These are phyloP conservation scores for Diplogelasinospora grovesii DNA, from an alignment of 495 filamentous ascomycete genomes.

Conservation along the genomic window DNA sequence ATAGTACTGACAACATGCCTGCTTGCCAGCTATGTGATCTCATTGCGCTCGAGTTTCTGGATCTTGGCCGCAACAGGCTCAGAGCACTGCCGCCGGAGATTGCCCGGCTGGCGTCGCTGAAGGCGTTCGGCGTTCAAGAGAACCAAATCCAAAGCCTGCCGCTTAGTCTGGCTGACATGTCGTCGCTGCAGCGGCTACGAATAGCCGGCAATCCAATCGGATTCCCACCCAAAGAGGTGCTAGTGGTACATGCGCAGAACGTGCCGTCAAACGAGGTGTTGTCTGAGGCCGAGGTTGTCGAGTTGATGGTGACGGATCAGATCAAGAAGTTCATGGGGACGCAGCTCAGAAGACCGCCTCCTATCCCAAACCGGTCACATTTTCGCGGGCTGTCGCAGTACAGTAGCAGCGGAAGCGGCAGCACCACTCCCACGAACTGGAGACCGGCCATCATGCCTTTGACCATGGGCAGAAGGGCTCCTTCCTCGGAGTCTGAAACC, in stretches of 20 bases:
- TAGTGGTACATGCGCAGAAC: slow-evolving; percentile 36
- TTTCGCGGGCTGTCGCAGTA: slow-evolving; percentile 66
- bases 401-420: too few species aligned
- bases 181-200: slow-evolving; percentile 73
- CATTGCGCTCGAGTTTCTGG: slow-evolving; percentile 80
- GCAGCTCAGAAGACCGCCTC: slow-evolving; percentile 51
- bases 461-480: slow-evolving; percentile 53
- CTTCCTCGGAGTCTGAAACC: too few species aligned
- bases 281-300: slow-evolving; percentile 43
- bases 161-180: slow-evolving; percentile 72
- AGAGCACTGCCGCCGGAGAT: slow-evolving; percentile 68
- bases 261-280: slow-evolving; percentile 32
- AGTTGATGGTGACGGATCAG: slow-evolving; percentile 58
- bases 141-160: slow-evolving; percentile 80
- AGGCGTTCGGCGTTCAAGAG: slow-evolving; percentile 68
- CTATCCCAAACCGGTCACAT: slow-evolving; percentile 66
- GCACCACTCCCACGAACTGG: slow-evolving; percentile 40
- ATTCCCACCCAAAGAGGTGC: slow-evolving; percentile 57
- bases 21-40: slow-evolving; percentile 60
- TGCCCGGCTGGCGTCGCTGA: slow-evolving; percentile 60
- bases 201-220: slow-evolving; percentile 71
- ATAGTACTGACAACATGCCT: not conserved
- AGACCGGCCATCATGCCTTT: slow-evolving; percentile 63
- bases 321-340: slow-evolving; percentile 68
- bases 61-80: slow-evolving; percentile 78